These are phyloP conservation scores for Apiotrichum gamsii DNA, from an alignment of 1,284 basidiomycete genomes.

Conservation along the genomic window DNA sequence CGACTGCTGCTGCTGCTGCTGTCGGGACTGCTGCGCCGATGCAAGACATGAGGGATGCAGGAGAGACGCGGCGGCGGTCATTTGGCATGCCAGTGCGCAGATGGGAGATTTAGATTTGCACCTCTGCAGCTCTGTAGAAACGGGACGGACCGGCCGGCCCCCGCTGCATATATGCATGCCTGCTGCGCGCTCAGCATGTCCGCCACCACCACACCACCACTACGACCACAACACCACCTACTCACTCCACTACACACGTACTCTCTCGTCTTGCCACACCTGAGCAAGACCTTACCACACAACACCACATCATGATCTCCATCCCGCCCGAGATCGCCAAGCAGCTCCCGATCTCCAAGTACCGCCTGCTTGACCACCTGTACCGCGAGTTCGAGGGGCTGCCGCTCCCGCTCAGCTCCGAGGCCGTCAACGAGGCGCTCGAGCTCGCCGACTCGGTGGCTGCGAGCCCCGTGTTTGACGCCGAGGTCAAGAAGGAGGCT, in stretches of 20 bases:
- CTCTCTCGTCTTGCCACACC: background rate
- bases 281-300: too few species aligned
- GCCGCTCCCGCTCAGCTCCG: conserved; percentile 7
- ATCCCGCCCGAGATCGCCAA: conserved; percentile 13
- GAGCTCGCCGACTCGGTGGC: conserved; percentile 10
- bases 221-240: background rate
- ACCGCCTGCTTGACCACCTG: conserved; percentile 8
- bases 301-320: conserved; percentile 9
- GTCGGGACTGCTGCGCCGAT: too few species aligned
- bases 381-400: conserved; percentile 11
- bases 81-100: too few species aligned
- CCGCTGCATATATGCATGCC: too few species aligned
- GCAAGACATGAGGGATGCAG: too few species aligned
- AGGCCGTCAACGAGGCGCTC: conserved; percentile 13
- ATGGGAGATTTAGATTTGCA: too few species aligned
- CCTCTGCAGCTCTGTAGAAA: too few species aligned
- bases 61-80: too few species aligned
- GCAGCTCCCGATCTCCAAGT: conserved; percentile 17
- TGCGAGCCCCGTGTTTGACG: conserved; percentile 12
- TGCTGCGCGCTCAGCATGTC: background rate
- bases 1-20: too few species aligned
- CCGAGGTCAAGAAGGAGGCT: conserved; percentile 10
- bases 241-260: background rate
- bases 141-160: too few species aligned
- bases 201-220: background rate